phyloP scores from a whole-genome alignment of 129 eudicot species.

The Pseudognaphalium luteoalbum region DNA sequence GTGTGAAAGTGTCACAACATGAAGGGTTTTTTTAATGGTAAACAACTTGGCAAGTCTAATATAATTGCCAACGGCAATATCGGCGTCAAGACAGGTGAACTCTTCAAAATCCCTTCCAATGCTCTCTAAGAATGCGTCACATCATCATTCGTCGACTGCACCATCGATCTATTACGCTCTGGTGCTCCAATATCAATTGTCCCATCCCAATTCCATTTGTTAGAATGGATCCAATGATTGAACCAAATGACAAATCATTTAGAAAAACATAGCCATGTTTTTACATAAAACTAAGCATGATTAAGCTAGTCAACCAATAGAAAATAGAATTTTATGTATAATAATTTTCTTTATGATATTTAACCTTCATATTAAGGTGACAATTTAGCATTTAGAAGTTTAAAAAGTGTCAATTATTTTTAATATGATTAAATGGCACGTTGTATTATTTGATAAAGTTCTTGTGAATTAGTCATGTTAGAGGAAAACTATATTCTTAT shows the following conservation, averaged over 20 bases:
- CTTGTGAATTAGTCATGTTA: too few relatives aligned
- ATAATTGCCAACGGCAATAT: constrained; percentile 58
- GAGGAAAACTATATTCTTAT: too few relatives aligned
- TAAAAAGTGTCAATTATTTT: too few relatives aligned
- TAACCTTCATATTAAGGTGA: not conserved
- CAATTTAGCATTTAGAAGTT: not conserved
- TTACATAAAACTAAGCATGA: not conserved
- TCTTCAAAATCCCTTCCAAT: constrained; percentile 83
- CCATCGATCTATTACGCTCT: constrained; percentile 92
- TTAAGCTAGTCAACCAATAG: constrained; percentile 1
- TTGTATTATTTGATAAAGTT: not conserved
- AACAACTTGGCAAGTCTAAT: constrained; percentile 2
- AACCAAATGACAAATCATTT: constrained; percentile 88
- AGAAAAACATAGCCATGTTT: constrained; percentile 90
- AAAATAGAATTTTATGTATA: not conserved
- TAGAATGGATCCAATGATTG: constrained; percentile 89
- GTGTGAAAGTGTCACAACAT: too few relatives aligned
- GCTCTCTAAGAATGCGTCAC: constrained; percentile 77
- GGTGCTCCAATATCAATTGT: constrained; percentile 94
- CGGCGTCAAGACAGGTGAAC: constrained; percentile 66
- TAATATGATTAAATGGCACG: not conserved
- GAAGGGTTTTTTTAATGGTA: constrained; percentile 9
- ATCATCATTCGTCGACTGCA: constrained; percentile 88
- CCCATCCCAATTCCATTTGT: constrained; percentile 90
- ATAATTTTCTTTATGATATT: constrained; percentile 1